Conservation (phyloP, 352 stramenopile species). For the Globisporangium solare region DNA sequence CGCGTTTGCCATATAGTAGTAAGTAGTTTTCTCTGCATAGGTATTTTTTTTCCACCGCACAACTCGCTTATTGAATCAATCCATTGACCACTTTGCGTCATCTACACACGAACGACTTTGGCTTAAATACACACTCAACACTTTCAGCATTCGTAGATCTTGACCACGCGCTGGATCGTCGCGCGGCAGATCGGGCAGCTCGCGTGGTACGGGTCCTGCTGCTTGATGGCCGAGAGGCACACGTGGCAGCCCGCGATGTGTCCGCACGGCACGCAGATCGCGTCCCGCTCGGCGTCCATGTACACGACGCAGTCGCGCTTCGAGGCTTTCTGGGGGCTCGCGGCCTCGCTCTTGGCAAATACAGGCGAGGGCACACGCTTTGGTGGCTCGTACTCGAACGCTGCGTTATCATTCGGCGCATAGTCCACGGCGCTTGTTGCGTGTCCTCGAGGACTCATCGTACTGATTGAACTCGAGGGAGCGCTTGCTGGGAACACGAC, state of each 20-base stretch:
- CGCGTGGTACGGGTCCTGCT: conserved; percentile 12
- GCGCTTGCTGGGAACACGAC: neutral
- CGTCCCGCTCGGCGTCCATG: conserved; percentile 34
- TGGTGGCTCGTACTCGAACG: neutral
- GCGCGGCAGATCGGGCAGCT: conserved; percentile 45
- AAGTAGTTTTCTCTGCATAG: neutral
- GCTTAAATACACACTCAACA: no score
- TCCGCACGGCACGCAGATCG: conserved; percentile 49
- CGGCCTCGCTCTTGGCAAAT: neutral
- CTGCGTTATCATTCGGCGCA: neutral
- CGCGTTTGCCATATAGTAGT: conserved; percentile 5
- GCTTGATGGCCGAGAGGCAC: conserved; percentile 37
- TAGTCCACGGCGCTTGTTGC: neutral
- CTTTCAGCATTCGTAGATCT: conserved; percentile 36
- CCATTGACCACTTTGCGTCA: no score
- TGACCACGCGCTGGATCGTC: conserved; percentile 35
- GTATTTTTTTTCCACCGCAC: no score
- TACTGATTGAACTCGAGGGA: neutral
- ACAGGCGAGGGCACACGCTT: neutral
- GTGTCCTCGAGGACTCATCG: neutral
- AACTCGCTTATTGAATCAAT: no score
- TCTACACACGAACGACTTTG: no score
- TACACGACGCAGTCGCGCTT: conserved; percentile 39
- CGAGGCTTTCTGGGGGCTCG: no score
- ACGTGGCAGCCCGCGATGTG: conserved; percentile 41